phyloP scores from a whole-genome alignment of 1,284 basidiomycete species.

The Cystobasidium slooffiae region DNA sequence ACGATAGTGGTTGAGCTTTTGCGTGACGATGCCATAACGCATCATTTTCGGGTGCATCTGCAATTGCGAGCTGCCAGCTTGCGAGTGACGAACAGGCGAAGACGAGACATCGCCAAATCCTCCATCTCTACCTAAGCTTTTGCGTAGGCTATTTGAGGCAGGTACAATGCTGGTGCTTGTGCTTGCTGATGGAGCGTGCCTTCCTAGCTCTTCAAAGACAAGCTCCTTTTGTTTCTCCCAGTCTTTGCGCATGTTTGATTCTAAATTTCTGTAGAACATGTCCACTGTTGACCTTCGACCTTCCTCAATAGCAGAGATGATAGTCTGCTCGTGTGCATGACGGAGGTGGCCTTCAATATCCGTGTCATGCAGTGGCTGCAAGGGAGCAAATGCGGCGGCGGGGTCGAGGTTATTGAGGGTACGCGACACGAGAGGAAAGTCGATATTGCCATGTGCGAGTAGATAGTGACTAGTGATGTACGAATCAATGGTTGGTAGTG shows the following conservation, averaged over 20 bases:
- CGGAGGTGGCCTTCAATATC: conserved; percentile 83
- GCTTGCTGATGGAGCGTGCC: conserved; percentile 56
- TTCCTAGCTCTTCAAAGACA: conserved; percentile 86
- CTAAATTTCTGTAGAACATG: conserved; percentile 79
- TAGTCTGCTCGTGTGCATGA: conserved; percentile 89
- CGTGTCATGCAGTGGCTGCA: conserved; percentile 86
- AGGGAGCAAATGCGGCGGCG: conserved; percentile 80
- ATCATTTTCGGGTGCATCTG: conserved; percentile 85
- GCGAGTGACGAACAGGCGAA: conserved; percentile 11
- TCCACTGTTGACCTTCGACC: conserved; percentile 76
- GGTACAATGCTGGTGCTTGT: conserved; percentile 45
- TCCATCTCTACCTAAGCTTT: conserved; percentile 13
- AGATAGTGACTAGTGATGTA: conserved; percentile 59
- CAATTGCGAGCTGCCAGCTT: conserved; percentile 43
- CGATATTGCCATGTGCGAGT: conserved; percentile 85
- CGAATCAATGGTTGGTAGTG: conserved; percentile 37
- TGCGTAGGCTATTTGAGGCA: conserved; percentile 57
- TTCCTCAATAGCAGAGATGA: conserved; percentile 91
- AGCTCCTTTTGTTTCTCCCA: conserved; percentile 89
- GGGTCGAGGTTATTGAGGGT: conserved; percentile 79
- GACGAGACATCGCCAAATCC: conserved; percentile 20
- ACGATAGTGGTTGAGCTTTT: conserved; percentile 73
- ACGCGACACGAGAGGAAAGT: conserved; percentile 74
- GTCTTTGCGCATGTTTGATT: conserved; percentile 74
- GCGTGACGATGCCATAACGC: conserved; percentile 82